Evolutionary conservation across 225 moss, liverwort and hornwort genomes (phyloP).

Genomic region (Takakia lepidozioides): DNA sequence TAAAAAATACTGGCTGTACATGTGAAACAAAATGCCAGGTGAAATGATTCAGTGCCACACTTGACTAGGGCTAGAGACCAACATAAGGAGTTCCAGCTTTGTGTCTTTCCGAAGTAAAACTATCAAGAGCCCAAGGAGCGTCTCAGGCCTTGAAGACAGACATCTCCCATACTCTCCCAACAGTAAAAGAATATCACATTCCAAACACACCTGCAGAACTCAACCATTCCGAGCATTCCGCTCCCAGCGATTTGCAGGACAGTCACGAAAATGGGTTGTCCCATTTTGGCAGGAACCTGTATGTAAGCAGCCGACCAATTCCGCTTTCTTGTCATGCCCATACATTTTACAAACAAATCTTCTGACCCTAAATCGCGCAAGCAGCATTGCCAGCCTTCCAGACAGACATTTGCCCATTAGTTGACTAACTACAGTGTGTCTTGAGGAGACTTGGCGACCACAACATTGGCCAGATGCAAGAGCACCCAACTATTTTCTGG

Average conservation of each 20-base stretch:
- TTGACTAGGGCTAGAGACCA: too few species aligned
- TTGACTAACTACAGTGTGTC: too few species aligned
- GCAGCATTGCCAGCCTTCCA: slow-evolving; percentile 2
- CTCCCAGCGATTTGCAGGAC: slow-evolving; percentile 92
- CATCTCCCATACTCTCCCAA: slow-evolving; percentile 49
- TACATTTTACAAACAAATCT: slow-evolving; percentile 38
- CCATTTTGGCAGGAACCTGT: too few species aligned
- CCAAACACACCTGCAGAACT: slow-evolving; percentile 98
- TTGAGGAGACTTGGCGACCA: too few species aligned
- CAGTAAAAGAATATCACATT: slow-evolving; percentile 65
- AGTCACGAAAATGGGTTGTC: too few species aligned
- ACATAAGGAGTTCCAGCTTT: too few species aligned
- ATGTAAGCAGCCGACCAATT: slow-evolving; percentile 84
- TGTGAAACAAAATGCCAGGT: too few species aligned
- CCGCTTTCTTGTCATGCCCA: slow-evolving; percentile 89
- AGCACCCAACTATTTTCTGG: too few species aligned
- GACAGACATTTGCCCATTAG: too few species aligned
- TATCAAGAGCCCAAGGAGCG: slow-evolving; percentile 3
- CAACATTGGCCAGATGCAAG: too few species aligned
- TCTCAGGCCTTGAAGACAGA: slow-evolving; percentile 59
- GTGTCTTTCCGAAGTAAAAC: too few species aligned
- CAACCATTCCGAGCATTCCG: slow-evolving; percentile 95
- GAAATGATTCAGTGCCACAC: too few species aligned
- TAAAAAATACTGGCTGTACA: slow-evolving; percentile 73
- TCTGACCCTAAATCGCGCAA: slow-evolving; percentile 26